Percentiles rank a stretch among this genome's conserved stretches.
These are phyloP conservation scores for Neopestalotiopsis sp. DNA, from an alignment of 2,329 filamentous ascomycete species.

Conservation along the genomic window DNA sequence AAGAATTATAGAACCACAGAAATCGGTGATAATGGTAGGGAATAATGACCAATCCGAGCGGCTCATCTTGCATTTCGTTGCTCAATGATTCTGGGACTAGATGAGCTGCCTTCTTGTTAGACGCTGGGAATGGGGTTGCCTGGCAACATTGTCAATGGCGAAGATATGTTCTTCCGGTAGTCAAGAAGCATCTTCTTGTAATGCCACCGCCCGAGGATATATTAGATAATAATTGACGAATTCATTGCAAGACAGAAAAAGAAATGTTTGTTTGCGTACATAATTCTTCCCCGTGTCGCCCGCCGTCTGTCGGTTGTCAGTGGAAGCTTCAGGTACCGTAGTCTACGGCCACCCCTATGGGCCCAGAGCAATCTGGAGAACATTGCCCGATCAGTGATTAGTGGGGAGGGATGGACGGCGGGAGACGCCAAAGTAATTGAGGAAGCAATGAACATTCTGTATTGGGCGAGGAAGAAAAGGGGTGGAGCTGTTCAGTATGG, in stretches of 20 bases:
- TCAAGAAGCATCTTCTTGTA: too few relatives aligned
- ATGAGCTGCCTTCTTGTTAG: neutral
- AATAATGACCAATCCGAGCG: neutral
- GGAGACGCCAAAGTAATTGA: slow-evolving; percentile 7
- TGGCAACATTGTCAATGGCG: too few relatives aligned
- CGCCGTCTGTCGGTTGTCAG: slow-evolving; percentile 4
- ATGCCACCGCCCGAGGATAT: too few relatives aligned
- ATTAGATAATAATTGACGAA: too few relatives aligned
- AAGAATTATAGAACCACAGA: neutral
- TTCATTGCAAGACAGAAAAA: too few relatives aligned
- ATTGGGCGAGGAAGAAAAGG: slow-evolving; percentile 10
- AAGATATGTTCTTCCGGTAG: too few relatives aligned
- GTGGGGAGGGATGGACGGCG: neutral
- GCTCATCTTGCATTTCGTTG: neutral
- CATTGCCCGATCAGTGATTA: slow-evolving; percentile 12
- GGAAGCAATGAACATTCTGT: slow-evolving; percentile 10
- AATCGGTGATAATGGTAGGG: neutral
- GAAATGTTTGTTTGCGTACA: neutral
- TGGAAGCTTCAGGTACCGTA: neutral
- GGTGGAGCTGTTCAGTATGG: neutral
- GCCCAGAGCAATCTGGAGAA: slow-evolving; percentile 8
- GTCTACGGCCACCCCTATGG: slow-evolving; percentile 1
- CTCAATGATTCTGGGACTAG: neutral
- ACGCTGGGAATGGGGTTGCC: neutral
- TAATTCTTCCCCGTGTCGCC: neutral